phyloP scores from a whole-genome alignment of 306 rosid genomes.

The Cicer arietinum region DNA sequence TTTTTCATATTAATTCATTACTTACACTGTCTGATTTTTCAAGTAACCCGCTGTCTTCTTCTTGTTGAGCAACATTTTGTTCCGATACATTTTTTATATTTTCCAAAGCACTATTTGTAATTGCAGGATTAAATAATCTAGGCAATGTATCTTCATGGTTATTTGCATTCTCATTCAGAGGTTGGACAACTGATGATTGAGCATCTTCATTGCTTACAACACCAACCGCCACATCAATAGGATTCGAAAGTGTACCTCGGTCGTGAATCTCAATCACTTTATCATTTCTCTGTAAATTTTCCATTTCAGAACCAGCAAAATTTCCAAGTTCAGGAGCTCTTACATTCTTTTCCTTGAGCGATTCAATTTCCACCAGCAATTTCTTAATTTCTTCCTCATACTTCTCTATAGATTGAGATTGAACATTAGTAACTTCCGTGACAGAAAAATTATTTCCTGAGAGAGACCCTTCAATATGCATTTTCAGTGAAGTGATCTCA shows the following conservation, averaged over 20 bases:
- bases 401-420: conserved; percentile 59
- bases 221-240: conserved; percentile 49
- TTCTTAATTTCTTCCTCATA: conserved; percentile 84
- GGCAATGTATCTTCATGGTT: conserved; percentile 55
- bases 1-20: conserved; percentile 64
- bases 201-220: conserved; percentile 51
- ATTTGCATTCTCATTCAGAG: conserved; percentile 49
- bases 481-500: conserved; percentile 88
- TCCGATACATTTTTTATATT: conserved; percentile 52
- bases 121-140: conserved; percentile 47
- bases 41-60: conserved; percentile 50
- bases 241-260: conserved; percentile 51
- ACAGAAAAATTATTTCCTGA: conserved; percentile 53
- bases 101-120: conserved; percentile 43
- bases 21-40: conserved; percentile 49
- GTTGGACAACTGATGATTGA: conserved; percentile 50
- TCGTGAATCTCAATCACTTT: conserved; percentile 75
- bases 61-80: conserved; percentile 50
- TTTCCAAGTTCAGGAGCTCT: conserved; percentile 52
- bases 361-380: conserved; percentile 75
- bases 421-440: conserved; percentile 56
- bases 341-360: conserved; percentile 55
- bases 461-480: conserved; percentile 76
- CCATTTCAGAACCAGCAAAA: conserved; percentile 53
- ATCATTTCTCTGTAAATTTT: conserved; percentile 56